Base-by-base conservation (phyloP, 2,329 filamentous ascomycete species). In the Thielaviopsis punctulata region DNA sequence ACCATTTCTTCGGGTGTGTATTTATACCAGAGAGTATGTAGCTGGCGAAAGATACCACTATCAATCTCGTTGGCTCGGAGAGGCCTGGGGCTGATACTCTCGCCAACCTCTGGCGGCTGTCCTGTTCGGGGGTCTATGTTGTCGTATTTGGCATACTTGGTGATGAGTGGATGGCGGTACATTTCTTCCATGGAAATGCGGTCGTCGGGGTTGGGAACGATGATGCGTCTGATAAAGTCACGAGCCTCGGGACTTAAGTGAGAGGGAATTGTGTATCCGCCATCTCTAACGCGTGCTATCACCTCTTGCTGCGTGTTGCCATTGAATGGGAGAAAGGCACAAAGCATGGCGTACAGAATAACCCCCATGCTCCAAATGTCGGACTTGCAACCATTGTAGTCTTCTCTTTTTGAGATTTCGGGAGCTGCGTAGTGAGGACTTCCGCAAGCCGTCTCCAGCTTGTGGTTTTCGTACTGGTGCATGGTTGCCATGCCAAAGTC, bases 401-500 rank as follows among this genome's bases (percentile, higher is more conserved):
- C 76, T 33, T 74, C 73, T 41, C 82, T 82, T 58, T 79, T 79
- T 56, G 95, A 82, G 30, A 98, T 79, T 64, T 98, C 92, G 0
- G 92, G 92, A 0, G 92, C 89, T 18, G 90, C 90, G 61, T 98
- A 98, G 66, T 96, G 92, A 21, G 92, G 92, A 57, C 92, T 96
- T 19, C 92, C 92, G 60, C 92, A 98, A 4, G 90, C 87, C 1
- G 92, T 96, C 53, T 79, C 84, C 24, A 98, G 75, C 62, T 82
- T 81, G 58, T 87, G 82, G 8, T 80, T 82, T 22, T 79, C 75
- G 3, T 85, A 85, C 64, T 96, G 90, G 57, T 82, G 79, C 43
- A 96, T 72, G 3, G 90, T 90, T 45, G 92, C 92, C 89, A 98
- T 95, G 43, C 92, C 90, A 65, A 98, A 98, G 65, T 98, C 92